phyloP scores from a whole-genome alignment of 2,329 filamentous ascomycete genomes.

The Capronia americana region DNA sequence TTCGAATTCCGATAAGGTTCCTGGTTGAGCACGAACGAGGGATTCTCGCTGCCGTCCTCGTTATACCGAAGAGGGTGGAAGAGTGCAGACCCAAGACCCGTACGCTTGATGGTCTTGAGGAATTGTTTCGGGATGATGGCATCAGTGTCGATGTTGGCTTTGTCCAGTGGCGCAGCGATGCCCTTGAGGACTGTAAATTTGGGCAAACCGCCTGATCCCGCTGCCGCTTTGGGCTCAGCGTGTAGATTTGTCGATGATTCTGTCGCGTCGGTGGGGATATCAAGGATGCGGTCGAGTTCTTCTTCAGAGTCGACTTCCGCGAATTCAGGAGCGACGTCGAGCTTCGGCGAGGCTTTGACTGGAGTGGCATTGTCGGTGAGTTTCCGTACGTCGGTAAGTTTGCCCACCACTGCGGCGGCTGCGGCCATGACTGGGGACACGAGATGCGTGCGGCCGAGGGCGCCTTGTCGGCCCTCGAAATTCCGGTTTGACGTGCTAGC shows the following conservation, averaged over 20 bases:
- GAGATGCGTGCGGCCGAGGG: slow-evolving; percentile 86
- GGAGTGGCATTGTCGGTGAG: slow-evolving; percentile 62
- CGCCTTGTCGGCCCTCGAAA: slow-evolving; percentile 95
- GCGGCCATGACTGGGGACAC: slow-evolving; percentile 98
- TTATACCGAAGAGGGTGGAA: slow-evolving; percentile 86
- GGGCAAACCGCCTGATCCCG: slow-evolving; percentile 70
- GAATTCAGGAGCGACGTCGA: slow-evolving; percentile 63
- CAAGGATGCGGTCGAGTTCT: slow-evolving; percentile 68
- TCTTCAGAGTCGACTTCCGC: slow-evolving; percentile 66
- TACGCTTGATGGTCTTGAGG: slow-evolving; percentile 98
- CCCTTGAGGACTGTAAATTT: slow-evolving; percentile 86
- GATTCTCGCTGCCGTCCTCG: slow-evolving; percentile 74
- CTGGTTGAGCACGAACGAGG: slow-evolving; percentile 87
- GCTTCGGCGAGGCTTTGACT: slow-evolving; percentile 62
- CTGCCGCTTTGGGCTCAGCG: slow-evolving; percentile 55
- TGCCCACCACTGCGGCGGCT: slow-evolving; percentile 85
- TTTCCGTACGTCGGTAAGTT: slow-evolving; percentile 88
- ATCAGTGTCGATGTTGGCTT: slow-evolving; percentile 95
- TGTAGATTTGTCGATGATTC: slow-evolving; percentile 66
- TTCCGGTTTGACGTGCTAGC: slow-evolving; percentile 97
- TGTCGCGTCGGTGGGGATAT: slow-evolving; percentile 66
- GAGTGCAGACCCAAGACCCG: slow-evolving; percentile 84
- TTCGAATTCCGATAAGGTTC: slow-evolving; percentile 83
- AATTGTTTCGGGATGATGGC: slow-evolving; percentile 99
- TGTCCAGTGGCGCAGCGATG: slow-evolving; percentile 84